phyloP scores from a whole-genome alignment of 495 filamentous ascomycete species.

The Aspergillus diversus region DNA sequence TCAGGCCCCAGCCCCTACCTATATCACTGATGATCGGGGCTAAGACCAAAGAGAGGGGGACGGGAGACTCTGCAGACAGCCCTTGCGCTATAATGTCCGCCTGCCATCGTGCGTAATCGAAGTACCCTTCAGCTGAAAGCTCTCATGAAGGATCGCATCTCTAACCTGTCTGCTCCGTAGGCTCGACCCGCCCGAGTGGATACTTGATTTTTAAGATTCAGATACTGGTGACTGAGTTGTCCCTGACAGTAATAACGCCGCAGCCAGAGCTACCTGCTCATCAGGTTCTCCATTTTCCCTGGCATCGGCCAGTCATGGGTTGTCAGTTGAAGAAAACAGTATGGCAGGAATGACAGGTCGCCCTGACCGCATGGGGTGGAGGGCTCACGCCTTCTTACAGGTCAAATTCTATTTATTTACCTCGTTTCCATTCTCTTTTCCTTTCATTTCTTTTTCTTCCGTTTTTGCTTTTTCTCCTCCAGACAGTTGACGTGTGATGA shows the following conservation, averaged over 20 bases:
- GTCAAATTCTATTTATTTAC: not conserved
- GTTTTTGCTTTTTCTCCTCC: not conserved
- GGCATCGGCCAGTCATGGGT: not conserved
- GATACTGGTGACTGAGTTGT: slow-evolving; percentile 2
- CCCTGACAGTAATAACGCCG: not conserved
- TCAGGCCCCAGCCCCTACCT: not conserved
- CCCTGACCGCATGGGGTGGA: not conserved
- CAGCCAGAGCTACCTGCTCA: not conserved
- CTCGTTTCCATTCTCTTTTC: not conserved
- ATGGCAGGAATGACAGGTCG: not conserved
- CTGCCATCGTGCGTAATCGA: not conserved
- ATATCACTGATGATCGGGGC: not conserved
- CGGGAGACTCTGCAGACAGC: not conserved
- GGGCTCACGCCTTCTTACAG: not conserved
- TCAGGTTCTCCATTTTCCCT: not conserved
- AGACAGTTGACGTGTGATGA: slow-evolving; percentile 1
- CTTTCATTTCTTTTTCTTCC: not conserved
- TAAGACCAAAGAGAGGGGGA: not conserved
- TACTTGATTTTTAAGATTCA: slow-evolving; percentile 8
- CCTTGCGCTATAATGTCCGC: not conserved
- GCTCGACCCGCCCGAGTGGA: slow-evolving; percentile 16
- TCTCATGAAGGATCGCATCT: not conserved
- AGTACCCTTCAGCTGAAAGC: not conserved
- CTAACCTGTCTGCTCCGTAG: not conserved
- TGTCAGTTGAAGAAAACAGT: not conserved